Percentiles rank a stretch among this genome's conserved stretches.
Evolutionary conservation across 2,329 filamentous ascomycete genomes (phyloP).

Genomic region (Aurifilum marmelostoma): DNA sequence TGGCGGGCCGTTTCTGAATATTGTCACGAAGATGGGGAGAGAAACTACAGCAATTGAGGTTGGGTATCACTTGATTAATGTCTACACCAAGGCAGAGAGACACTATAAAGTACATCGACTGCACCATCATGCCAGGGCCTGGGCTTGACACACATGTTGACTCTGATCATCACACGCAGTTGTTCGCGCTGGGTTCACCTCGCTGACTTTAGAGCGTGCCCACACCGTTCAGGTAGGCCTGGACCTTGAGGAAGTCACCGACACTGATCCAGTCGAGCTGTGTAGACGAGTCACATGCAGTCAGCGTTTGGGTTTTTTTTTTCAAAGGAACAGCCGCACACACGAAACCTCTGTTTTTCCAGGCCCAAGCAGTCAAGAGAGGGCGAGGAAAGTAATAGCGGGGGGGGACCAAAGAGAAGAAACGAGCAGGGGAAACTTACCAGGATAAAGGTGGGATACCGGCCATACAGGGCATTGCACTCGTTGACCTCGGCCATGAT

Average conservation of each 20-base stretch:
- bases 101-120: neutral
- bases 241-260: constrained; percentile 25
- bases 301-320: no score
- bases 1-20: neutral
- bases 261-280: constrained; percentile 28
- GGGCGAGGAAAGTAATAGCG: neutral
- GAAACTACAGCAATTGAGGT: neutral
- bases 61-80: neutral
- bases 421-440: constrained; percentile 24
- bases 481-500: constrained; percentile 46
- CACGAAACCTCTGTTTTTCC: no score
- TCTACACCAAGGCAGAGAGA: neutral
- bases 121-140: neutral
- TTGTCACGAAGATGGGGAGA: neutral
- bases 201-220: neutral
- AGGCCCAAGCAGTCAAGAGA: no score
- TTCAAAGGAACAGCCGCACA: no score
- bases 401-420: neutral
- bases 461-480: constrained; percentile 39
- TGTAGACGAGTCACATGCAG: neutral
- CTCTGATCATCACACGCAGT: no score
- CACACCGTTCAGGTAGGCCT: constrained; percentile 23
- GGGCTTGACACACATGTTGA: neutral
- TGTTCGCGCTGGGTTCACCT: no score
- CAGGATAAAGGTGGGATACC: constrained; percentile 42